Percentiles rank a stretch among this genome's conserved stretches.
These are phyloP conservation scores for Draba incana DNA, from an alignment of 345 rosid genomes.

Conservation along the genomic window DNA sequence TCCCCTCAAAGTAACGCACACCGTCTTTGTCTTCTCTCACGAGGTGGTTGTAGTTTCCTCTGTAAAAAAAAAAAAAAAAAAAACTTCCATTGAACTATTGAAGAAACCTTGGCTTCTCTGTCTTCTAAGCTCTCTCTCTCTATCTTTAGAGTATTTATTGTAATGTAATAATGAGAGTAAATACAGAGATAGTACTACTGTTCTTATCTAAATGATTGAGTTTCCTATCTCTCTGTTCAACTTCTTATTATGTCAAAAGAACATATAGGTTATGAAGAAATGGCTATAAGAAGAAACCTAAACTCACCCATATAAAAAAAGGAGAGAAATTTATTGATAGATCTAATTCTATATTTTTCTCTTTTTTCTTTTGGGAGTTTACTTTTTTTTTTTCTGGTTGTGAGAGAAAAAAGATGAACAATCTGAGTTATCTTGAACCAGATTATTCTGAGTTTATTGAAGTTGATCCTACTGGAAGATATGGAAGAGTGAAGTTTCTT, in stretches of 20 bases:
- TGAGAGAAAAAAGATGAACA: constrained; percentile 63
- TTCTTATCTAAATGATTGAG: constrained; percentile 32
- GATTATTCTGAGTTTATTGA: constrained; percentile 86
- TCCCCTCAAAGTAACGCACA: constrained; percentile 31
- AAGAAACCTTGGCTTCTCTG: constrained; percentile 33
- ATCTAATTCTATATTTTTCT: constrained; percentile 22
- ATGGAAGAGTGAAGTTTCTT: constrained; percentile 71
- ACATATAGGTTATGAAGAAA: constrained; percentile 18
- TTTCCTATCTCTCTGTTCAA: constrained; percentile 31
- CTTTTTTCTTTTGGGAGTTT: not conserved
- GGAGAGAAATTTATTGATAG: constrained; percentile 29
- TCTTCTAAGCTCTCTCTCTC: constrained; percentile 17
- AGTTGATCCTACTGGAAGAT: constrained; percentile 99
- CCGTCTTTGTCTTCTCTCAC: constrained; percentile 43
- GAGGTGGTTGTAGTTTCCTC: constrained; percentile 32
- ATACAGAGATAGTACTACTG: constrained; percentile 13
- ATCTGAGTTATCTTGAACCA: constrained; percentile 56
- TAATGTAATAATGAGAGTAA: constrained; percentile 34
- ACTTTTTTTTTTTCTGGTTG: constrained; percentile 10
- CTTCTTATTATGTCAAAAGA: constrained; percentile 34
- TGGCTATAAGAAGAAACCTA: constrained; percentile 34
- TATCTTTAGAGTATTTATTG: constrained; percentile 26
- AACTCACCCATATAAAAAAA: not conserved
- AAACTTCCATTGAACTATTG: constrained; percentile 32
- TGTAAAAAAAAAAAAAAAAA: not conserved